Evolutionary conservation across 2,329 filamentous ascomycete species (phyloP), one percentile per base, ranked within the genome.

Genomic region (Colletotrichum aenigma): DNA sequence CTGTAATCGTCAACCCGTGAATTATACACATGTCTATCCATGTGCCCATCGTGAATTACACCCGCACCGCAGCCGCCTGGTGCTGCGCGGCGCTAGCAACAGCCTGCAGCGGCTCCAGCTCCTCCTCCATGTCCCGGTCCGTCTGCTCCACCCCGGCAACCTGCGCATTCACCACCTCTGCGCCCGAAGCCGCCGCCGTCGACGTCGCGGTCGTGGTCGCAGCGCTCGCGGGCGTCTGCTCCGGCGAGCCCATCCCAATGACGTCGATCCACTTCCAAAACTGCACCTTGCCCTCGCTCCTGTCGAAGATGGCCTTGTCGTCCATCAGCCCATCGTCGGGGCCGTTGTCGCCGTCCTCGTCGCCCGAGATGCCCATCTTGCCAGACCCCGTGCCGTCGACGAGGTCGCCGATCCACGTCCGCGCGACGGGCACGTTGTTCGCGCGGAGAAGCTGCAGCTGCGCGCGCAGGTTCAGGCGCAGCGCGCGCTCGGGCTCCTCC

Each of bases 221-320:
- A 3, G 16, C 26, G 34, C 38, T 48, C 18, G 38, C 38, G 38
- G 71, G 34, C 21, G 28, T 26, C 70, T 77, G 70, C 7, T 71
- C 79, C 10, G 81, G 77, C 12, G 78, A 78, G 30, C 87, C 90
- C 76, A 91, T 83, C 9, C 89, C 89, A 4, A 90, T 85, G 24
- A 88, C 83, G 66, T 91, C 87, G 75, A 92, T 87, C 87, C 87
- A 90, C 56, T 83, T 81, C 90, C 90, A 92, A 70, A 85, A 83
- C 4, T 86, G 85, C 9, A 91, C 85, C 2, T 78, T 77, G 2
- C 81, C 80, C 2, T 80, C 85, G 74, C 83, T 85, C 34, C 84
- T 85, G 69, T 88, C 84, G 6, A 92, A 86, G 64, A 92, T 91
- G 68, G 86, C 86, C 77, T 83, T 84, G 78, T 92, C 90, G 62